These are phyloP conservation scores for Silene noctiflora DNA, from an alignment of 179 eudicot genomes.

Conservation along the genomic window DNA sequence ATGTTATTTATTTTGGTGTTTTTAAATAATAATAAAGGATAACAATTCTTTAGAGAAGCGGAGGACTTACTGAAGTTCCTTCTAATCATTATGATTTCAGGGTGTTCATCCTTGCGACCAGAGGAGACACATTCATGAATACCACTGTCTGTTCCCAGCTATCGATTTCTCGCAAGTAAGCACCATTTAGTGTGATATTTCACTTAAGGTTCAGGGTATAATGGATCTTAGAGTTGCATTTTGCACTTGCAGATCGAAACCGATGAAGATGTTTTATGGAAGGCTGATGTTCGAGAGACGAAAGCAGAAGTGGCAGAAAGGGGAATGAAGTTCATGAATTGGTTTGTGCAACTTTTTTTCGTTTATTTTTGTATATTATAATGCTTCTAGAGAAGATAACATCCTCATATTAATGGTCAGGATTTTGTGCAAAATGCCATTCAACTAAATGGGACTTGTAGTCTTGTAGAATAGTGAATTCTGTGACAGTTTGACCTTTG, in stretches of 20 bases:
- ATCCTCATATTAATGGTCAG: neutral
- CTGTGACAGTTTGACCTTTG: neutral
- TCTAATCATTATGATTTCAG: constrained; percentile 41
- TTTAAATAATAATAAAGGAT: neutral
- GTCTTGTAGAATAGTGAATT: neutral
- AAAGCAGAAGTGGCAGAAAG: constrained; percentile 79
- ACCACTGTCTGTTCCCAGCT: constrained; percentile 77
- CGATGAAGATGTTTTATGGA: constrained; percentile 81
- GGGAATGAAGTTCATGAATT: constrained; percentile 75
- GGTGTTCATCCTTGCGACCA: constrained; percentile 94
- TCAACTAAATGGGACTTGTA: neutral
- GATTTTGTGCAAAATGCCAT: neutral
- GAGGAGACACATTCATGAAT: constrained; percentile 78
- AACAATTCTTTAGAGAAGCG: neutral
- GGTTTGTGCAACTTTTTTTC: constrained; percentile 39
- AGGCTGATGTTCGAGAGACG: constrained; percentile 78
- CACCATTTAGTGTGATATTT: constrained; percentile 13
- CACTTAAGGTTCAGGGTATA: neutral
- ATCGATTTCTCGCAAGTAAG: constrained; percentile 78
- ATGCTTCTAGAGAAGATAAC: too few relatives aligned
- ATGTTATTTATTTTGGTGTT: neutral
- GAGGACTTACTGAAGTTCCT: neutral
- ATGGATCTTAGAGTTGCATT: neutral
- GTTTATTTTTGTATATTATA: neutral
- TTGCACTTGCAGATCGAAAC: constrained; percentile 59